These are phyloP conservation scores for Monosporascus ibericus DNA, from an alignment of 2,329 filamentous ascomycete species.

Conservation along the genomic window DNA sequence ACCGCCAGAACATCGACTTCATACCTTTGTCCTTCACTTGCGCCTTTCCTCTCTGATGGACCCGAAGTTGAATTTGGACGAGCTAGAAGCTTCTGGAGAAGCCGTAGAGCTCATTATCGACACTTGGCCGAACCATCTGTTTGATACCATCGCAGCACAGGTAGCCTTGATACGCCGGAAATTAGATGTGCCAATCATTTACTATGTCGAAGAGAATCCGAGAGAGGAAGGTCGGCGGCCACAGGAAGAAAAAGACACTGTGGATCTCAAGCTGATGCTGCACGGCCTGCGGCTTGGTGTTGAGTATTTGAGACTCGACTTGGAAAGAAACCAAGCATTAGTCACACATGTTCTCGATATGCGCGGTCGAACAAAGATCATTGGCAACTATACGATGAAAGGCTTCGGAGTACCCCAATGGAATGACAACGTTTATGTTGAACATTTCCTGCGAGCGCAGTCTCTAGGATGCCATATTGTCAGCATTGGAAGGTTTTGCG, in stretches of 20 bases:
- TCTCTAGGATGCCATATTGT: constrained; percentile 55
- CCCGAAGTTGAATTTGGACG: constrained; percentile 42
- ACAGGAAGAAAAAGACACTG: constrained; percentile 30
- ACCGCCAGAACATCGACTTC: constrained; percentile 49
- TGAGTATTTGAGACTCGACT: constrained; percentile 58
- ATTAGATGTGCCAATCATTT: constrained; percentile 50
- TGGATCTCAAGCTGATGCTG: constrained; percentile 52
- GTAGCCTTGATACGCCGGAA: constrained; percentile 52
- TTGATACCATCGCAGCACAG: constrained; percentile 45
- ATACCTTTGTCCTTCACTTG: constrained; percentile 59
- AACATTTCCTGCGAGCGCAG: constrained; percentile 48
- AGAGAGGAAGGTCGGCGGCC: constrained; percentile 34
- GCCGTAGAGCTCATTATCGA: constrained; percentile 56
- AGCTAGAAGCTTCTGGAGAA: constrained; percentile 53
- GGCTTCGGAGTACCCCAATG: constrained; percentile 44
- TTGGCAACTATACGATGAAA: constrained; percentile 49
- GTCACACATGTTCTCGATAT: constrained; percentile 43
- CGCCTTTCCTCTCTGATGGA: constrained; percentile 52
- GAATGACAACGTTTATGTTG: constrained; percentile 46
- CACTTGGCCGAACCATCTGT: constrained; percentile 44
- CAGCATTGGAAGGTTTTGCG: constrained; percentile 52
- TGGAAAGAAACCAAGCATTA: constrained; percentile 46
- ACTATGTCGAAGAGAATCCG: constrained; percentile 47
- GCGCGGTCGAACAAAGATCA: constrained; percentile 53
- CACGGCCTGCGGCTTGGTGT: constrained; percentile 61